These are phyloP conservation scores for Tuber microsphaerosporum DNA, from an alignment of 495 filamentous ascomycete genomes.

Conservation along the genomic window DNA sequence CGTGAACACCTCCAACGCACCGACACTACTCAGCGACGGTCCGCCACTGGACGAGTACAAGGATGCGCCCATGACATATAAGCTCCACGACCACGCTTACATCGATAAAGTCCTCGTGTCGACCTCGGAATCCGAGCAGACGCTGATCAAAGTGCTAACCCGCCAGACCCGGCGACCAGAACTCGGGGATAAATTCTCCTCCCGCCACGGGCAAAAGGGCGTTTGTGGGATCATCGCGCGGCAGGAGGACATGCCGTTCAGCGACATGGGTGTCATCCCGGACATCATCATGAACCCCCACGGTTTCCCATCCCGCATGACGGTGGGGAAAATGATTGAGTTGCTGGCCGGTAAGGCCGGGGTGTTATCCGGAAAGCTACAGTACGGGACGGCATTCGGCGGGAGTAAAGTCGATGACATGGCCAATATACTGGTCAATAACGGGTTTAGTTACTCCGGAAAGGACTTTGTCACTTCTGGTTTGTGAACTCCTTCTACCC, in stretches of 20 bases:
- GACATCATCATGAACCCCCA: constrained; percentile 99
- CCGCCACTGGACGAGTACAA: constrained; percentile 52
- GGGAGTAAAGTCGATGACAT: constrained; percentile 87
- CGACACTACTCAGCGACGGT: constrained; percentile 43
- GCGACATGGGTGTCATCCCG: constrained; percentile 77
- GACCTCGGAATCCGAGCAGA: constrained; percentile 69
- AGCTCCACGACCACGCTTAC: constrained; percentile 72
- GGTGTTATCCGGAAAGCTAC: constrained; percentile 67
- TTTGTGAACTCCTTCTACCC: background rate
- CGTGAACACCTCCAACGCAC: constrained; percentile 61
- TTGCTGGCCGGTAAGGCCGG: constrained; percentile 91
- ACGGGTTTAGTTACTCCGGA: constrained; percentile 90
- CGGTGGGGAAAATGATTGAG: constrained; percentile 96
- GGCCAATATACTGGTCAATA: constrained; percentile 70
- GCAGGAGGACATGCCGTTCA: constrained; percentile 95
- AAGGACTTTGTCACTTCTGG: constrained; percentile 94
- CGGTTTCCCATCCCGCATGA: constrained; percentile 99
- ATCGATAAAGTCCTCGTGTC: constrained; percentile 93
- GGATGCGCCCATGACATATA: constrained; percentile 69
- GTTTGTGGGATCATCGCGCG: constrained; percentile 93
- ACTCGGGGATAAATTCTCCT: constrained; percentile 96
- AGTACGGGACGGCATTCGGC: constrained; percentile 92
- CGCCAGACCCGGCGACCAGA: constrained; percentile 89
- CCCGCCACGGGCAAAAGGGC: constrained; percentile 97
- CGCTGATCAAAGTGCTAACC: constrained; percentile 82